Conservation (phyloP, 768 basidiomycete genomes). For the Trametes cingulata region DNA sequence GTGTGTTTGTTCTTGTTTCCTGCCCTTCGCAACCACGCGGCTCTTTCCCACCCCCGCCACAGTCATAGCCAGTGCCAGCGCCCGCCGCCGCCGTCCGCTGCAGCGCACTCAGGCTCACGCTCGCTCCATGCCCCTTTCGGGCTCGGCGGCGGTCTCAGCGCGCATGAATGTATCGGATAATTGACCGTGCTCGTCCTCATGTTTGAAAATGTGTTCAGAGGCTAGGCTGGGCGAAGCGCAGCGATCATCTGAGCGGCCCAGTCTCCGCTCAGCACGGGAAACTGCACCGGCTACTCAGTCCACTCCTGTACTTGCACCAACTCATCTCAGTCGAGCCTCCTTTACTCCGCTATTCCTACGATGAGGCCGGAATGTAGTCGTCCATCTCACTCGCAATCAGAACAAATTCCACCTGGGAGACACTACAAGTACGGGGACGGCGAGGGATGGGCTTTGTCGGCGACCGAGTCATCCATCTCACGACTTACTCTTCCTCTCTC, state of each 20-base stretch:
- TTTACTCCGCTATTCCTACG: background rate
- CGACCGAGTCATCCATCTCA: slow-evolving; percentile 2
- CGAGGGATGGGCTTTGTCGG: no score
- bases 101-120: background rate
- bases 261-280: no score
- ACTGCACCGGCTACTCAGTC: no score
- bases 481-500: slow-evolving; percentile 10
- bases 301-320: background rate
- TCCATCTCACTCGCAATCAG: background rate
- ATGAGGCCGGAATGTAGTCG: background rate
- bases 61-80: background rate
- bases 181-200: background rate
- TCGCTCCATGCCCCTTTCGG: background rate
- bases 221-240: no score
- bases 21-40: slow-evolving; percentile 13
- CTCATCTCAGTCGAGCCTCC: background rate
- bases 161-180: slow-evolving; percentile 1
- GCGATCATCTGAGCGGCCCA: no score
- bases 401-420: background rate
- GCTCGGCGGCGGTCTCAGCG: background rate
- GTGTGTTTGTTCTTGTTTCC: slow-evolving; percentile 28
- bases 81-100: background rate
- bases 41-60: slow-evolving; percentile 2
- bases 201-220: no score
- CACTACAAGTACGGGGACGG: background rate